These are phyloP conservation scores for Rostrohypoxylon terebratum DNA, from an alignment of 495 filamentous ascomycete genomes.

Conservation along the genomic window DNA sequence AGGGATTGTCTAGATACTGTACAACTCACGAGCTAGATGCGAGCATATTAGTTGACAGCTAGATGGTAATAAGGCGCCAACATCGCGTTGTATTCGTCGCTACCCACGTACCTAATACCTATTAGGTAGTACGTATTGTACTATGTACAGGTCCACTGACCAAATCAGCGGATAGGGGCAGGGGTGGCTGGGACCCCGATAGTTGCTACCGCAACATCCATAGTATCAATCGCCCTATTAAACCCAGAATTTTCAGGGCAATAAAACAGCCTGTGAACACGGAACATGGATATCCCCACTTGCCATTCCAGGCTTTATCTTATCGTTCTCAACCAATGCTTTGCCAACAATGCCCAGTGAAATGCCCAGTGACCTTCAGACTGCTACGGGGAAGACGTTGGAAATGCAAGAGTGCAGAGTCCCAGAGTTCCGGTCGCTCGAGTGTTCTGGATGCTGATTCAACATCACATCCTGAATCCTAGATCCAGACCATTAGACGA, in stretches of 20 bases:
- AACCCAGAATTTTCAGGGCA: slow-evolving; percentile 9
- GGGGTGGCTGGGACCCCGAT: slow-evolving; percentile 18
- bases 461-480: slow-evolving; percentile 29
- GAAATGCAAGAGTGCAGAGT: background rate
- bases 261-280: background rate
- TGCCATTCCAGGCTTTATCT: slow-evolving; percentile 17
- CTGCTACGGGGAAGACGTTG: background rate
- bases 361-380: background rate
- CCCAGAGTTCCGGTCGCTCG: background rate
- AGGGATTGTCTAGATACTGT: slow-evolving; percentile 24
- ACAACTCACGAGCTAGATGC: slow-evolving; percentile 32
- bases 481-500: slow-evolving; percentile 8
- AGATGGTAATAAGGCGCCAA: slow-evolving; percentile 36
- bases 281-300: background rate
- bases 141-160: slow-evolving; percentile 11
- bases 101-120: slow-evolving; percentile 35
- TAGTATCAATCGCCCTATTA: slow-evolving; percentile 10
- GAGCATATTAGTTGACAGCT: background rate
- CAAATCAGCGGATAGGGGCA: background rate
- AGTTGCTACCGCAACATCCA: slow-evolving; percentile 34
- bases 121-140: too few relatives aligned
- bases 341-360: too few relatives aligned
- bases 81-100: slow-evolving; percentile 39
- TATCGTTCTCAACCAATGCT: background rate
- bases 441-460: background rate